Evolutionary conservation across 140 eudicot species (phyloP), one percentile per base, ranked within the genome.

Genomic region (Stevia rebaudiana): DNA sequence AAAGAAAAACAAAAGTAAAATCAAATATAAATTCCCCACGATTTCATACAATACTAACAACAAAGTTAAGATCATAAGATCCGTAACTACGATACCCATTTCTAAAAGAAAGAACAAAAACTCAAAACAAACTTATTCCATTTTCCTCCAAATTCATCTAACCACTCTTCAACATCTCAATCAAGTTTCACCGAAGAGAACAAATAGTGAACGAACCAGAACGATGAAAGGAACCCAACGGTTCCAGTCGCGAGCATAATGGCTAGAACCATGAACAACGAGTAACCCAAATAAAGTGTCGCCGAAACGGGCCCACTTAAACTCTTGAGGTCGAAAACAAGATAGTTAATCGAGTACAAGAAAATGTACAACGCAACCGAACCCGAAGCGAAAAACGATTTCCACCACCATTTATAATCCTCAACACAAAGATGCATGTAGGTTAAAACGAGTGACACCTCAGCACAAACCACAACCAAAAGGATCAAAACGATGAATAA

Each of bases 361-460:
- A 81, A 81, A 31, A 76, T 74, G 75, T 81, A 81, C 23, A 81
- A 59, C 5, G 86, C 86, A 58, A 81, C 83, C 4, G 86, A 73
- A 21, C 86, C 83, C 7, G 86, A 81, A 24, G 83, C 83, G 61
- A 68, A 81, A 73, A 81, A 81, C 39, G 86, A 74, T 17, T 77
- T 81, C 86, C 86, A 81, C 86, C 86, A 81, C 86, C 86, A 81
- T 43, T 64, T 81, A 77, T 75, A 69, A n/a, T 81, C 86, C 72
- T 81, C 86, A 68, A 83, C 89, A 37, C 89, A 79, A 9, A 83
- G 74, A 70, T 83, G 89, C 89, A 83, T 83, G 82, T 83, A 83
- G 5, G 89, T 83, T 41, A 83, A 73, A 13, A 83, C 89, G 16
- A 83, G 72, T 8, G 86, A 83, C 23, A 83, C 89, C 65, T 83